phyloP scores from a whole-genome alignment of 805 yeast species.

The Priceomyces haplophilus region DNA sequence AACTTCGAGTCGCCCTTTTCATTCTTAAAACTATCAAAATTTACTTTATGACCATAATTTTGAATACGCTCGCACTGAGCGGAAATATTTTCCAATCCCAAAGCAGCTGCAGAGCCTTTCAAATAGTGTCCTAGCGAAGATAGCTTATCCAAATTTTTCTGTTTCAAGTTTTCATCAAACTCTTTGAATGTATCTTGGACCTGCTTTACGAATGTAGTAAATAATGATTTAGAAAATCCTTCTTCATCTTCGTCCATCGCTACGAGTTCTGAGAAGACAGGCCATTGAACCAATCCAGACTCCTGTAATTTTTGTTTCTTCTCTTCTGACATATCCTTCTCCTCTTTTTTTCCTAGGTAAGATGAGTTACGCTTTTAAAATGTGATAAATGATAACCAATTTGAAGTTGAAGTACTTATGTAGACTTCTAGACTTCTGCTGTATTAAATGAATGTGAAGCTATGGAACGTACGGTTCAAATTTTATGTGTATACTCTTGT shows the following conservation, averaged over 20 bases:
- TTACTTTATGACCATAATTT: conserved; percentile 66
- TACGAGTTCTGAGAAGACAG: conserved; percentile 79
- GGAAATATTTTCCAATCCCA: conserved; percentile 80
- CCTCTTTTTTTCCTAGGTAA: not conserved
- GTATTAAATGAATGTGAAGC: conserved; percentile 1
- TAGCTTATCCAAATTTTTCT: conserved; percentile 52
- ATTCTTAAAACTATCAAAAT: conserved; percentile 34
- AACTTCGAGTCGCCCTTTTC: conserved; percentile 16
- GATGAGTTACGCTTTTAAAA: not conserved
- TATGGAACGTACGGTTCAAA: not conserved
- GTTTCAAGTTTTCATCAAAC: conserved; percentile 55
- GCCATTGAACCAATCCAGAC: conserved; percentile 80
- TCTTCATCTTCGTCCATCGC: conserved; percentile 97
- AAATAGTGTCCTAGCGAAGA: conserved; percentile 85
- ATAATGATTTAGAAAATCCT: conserved; percentile 76
- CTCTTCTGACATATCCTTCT: conserved; percentile 13
- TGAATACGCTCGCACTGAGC: conserved; percentile 91
- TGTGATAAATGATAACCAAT: not conserved
- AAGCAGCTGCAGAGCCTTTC: conserved; percentile 93
- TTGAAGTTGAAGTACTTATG: not conserved
- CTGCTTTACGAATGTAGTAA: conserved; percentile 85
- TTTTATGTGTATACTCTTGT: not conserved
- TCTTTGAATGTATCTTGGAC: conserved; percentile 75
- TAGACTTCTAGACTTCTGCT: not conserved
- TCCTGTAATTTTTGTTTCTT: conserved; percentile 33